Evolutionary conservation across 306 rosid species (phyloP).

Genomic region (Parietaria judaica): DNA sequence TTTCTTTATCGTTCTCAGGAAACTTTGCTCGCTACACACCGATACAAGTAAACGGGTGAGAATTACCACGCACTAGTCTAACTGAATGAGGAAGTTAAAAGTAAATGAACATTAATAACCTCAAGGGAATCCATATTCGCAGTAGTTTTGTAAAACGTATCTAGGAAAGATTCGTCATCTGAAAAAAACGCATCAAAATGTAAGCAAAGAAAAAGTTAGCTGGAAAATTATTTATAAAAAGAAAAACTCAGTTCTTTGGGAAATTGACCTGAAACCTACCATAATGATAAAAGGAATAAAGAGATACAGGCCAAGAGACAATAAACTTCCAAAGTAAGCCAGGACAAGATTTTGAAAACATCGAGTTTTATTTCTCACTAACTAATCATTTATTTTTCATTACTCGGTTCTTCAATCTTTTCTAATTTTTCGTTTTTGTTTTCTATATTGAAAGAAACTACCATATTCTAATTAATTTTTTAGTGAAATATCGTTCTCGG

Average conservation of each 20-base stretch:
- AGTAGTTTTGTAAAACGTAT: conserved; percentile 68
- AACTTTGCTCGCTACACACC: conserved; percentile 64
- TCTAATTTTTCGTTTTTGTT: too few species aligned
- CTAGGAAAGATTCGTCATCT: conserved; percentile 83
- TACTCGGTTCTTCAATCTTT: too few species aligned
- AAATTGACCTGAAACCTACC: background rate
- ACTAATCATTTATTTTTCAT: too few species aligned
- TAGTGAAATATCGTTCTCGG: too few species aligned
- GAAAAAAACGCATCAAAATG: conserved; percentile 18
- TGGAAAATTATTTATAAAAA: background rate
- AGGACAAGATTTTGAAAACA: background rate
- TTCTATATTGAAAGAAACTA: too few species aligned
- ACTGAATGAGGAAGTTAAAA: too few species aligned
- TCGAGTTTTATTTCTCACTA: too few species aligned
- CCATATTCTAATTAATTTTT: too few species aligned
- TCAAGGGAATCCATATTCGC: conserved; percentile 68
- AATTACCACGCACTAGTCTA: too few species aligned
- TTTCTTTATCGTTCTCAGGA: conserved; percentile 75
- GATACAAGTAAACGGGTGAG: background rate
- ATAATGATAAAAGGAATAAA: too few species aligned
- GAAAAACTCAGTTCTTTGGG: background rate
- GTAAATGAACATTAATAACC: conserved; percentile 32
- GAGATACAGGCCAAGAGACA: too few species aligned
- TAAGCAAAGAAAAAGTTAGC: background rate
- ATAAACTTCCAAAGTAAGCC: background rate